These are phyloP conservation scores for Macroventuria anomochaeta DNA, from an alignment of 2,329 filamentous ascomycete genomes.

Conservation along the genomic window DNA sequence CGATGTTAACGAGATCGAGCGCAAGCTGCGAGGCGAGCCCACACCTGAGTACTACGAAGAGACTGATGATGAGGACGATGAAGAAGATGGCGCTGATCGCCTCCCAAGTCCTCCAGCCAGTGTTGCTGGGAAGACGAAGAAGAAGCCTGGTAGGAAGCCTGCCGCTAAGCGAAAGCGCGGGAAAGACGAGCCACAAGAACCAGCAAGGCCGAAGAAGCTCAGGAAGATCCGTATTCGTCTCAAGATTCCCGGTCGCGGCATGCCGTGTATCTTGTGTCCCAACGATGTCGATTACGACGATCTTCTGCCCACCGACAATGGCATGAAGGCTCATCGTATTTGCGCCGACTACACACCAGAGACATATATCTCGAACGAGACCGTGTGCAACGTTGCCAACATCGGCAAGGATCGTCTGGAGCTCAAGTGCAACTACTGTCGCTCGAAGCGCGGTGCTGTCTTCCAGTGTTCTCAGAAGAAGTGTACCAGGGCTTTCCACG, in stretches of 20 bases:
- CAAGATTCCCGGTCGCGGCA: constrained; percentile 73
- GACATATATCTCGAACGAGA: constrained; percentile 83
- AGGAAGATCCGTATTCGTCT: constrained; percentile 75
- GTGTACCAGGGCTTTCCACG: constrained; percentile 90
- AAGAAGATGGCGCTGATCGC: constrained; percentile 63
- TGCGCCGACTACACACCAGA: constrained; percentile 93
- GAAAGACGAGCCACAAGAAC: constrained; percentile 50
- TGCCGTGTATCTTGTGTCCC: constrained; percentile 90
- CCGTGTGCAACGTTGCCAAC: constrained; percentile 77
- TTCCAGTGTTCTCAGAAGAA: constrained; percentile 97
- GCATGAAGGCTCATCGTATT: constrained; percentile 82
- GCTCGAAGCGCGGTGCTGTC: constrained; percentile 92
- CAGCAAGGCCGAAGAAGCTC: constrained; percentile 70
- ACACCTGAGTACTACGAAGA: constrained; percentile 83
- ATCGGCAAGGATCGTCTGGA: constrained; percentile 88
- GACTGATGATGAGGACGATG: constrained; percentile 70
- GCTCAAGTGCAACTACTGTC: constrained; percentile 93
- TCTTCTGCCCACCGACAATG: constrained; percentile 86
- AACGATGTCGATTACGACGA: constrained; percentile 84
- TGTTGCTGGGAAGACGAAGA: constrained; percentile 72
- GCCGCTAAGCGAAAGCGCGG: constrained; percentile 64
- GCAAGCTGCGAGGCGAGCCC: constrained; percentile 85
- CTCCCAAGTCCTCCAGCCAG: constrained; percentile 80
- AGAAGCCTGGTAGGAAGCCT: constrained; percentile 73
- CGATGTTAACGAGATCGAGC: constrained; percentile 93